These are phyloP conservation scores for Pyrenula massariospora DNA, from an alignment of 495 filamentous ascomycete genomes.

Conservation along the genomic window DNA sequence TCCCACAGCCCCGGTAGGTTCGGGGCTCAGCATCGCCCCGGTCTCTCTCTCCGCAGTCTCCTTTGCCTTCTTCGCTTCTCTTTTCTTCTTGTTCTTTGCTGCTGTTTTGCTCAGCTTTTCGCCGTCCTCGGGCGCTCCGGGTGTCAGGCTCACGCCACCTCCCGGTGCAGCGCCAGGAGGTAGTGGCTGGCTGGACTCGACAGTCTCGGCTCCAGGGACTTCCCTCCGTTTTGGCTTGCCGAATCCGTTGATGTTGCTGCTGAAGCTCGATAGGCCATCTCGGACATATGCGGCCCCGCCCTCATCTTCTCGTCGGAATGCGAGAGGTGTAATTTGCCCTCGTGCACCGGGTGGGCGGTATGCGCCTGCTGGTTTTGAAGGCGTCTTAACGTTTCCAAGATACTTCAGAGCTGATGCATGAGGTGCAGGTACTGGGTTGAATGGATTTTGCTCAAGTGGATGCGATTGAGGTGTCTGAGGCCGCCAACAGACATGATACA, in stretches of 20 bases:
- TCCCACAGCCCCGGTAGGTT: constrained; percentile 9
- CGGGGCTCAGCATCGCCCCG: constrained; percentile 21
- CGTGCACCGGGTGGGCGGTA: constrained; percentile 96
- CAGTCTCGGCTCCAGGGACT: constrained; percentile 71
- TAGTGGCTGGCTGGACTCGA: constrained; percentile 34
- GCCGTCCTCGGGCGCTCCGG: constrained; percentile 32
- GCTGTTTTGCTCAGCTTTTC: constrained; percentile 76
- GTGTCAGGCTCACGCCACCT: constrained; percentile 50
- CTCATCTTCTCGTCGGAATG: constrained; percentile 96
- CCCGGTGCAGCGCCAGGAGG: constrained; percentile 60
- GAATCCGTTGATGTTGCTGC: constrained; percentile 57
- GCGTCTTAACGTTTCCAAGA: constrained; percentile 75
- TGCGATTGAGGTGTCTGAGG: constrained; percentile 52
- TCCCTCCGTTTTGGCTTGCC: constrained; percentile 56
- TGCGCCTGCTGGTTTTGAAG: constrained; percentile 87
- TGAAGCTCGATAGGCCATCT: constrained; percentile 56
- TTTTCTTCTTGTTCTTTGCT: constrained; percentile 98
- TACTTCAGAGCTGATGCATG: constrained; percentile 78
- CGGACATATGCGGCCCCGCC: constrained; percentile 81
- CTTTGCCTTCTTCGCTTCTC: constrained; percentile 88
- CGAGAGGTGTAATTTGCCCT: constrained; percentile 74
- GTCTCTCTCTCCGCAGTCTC: constrained; percentile 49
- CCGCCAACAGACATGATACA: constrained; percentile 88
- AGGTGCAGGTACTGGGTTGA: constrained; percentile 65
- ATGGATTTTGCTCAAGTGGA: constrained; percentile 52